These are phyloP conservation scores for Colletotrichum lini DNA, from an alignment of 2,329 filamentous ascomycete genomes.

Conservation along the genomic window DNA sequence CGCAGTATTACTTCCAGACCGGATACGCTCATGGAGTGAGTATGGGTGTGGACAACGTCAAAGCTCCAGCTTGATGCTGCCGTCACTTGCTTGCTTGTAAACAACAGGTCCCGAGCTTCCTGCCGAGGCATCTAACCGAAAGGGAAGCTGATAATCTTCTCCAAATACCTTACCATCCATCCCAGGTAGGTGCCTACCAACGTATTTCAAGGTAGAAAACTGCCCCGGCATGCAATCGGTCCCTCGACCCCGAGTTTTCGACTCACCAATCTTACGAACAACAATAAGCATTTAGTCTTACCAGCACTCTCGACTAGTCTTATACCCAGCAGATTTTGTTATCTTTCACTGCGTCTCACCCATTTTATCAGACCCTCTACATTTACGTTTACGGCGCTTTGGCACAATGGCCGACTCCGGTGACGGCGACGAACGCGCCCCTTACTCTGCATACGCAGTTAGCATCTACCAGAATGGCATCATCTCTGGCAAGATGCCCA, in stretches of 20 bases:
- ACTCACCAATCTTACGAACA: too few species aligned
- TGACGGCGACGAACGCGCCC: slow-evolving; percentile 37
- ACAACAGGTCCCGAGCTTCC: slow-evolving; percentile 1
- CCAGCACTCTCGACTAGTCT: not conserved
- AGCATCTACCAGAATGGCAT: slow-evolving; percentile 68
- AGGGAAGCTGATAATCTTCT: not conserved
- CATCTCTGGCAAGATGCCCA: slow-evolving; percentile 61
- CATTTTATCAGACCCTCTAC: not conserved
- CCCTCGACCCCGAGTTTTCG: not conserved
- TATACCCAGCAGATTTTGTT: not conserved
- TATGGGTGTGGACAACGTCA: not conserved
- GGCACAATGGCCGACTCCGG: slow-evolving; percentile 42
- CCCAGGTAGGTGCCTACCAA: too few species aligned
- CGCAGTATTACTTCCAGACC: not conserved
- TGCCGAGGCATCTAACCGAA: slow-evolving; percentile 27
- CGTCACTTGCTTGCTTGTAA: not conserved
- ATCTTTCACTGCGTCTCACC: not conserved
- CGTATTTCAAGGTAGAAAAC: not conserved
- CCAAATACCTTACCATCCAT: not conserved
- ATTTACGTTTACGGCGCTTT: not conserved
- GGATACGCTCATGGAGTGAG: not conserved
- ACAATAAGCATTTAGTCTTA: too few species aligned
- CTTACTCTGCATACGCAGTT: slow-evolving; percentile 61
- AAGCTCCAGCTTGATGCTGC: slow-evolving; percentile 2
- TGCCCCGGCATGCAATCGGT: not conserved